These are phyloP conservation scores for Pseudoscleropodium purum DNA, from an alignment of 225 moss, liverwort and hornwort genomes.

Conservation along the genomic window DNA sequence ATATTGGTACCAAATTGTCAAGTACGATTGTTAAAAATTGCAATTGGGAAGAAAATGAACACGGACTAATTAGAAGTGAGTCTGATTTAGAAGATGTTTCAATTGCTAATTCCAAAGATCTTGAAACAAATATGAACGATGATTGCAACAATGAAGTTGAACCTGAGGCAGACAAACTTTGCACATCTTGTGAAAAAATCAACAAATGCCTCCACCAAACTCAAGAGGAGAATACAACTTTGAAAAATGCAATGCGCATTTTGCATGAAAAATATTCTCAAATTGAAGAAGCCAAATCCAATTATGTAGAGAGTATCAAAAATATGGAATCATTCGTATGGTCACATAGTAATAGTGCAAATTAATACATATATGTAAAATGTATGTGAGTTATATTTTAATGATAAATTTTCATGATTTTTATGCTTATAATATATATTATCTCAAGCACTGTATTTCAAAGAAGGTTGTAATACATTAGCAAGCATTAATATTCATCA, in stretches of 20 bases:
- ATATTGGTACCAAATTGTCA: background rate
- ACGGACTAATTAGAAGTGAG: background rate
- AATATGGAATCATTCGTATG: background rate
- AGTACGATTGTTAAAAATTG: background rate
- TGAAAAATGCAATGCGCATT: background rate
- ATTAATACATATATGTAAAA: background rate
- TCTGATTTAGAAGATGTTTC: background rate
- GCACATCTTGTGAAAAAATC: background rate
- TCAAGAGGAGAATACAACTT: background rate
- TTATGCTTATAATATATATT: background rate
- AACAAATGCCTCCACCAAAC: background rate
- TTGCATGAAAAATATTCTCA: background rate
- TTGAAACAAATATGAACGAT: background rate
- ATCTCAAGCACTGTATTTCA: background rate
- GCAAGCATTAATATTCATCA: background rate
- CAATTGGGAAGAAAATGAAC: background rate
- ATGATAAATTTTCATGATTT: fast-evolving
- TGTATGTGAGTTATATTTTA: background rate
- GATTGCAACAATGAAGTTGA: background rate
- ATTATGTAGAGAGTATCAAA: background rate
- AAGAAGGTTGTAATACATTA: background rate
- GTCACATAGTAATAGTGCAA: fast-evolving
- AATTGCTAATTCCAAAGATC: fast-evolving
- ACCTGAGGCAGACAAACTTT: background rate
- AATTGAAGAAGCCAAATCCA: background rate